Evolutionary conservation across 2,329 filamentous ascomycete genomes (phyloP).

Genomic region (Curvularia verruculosa): DNA sequence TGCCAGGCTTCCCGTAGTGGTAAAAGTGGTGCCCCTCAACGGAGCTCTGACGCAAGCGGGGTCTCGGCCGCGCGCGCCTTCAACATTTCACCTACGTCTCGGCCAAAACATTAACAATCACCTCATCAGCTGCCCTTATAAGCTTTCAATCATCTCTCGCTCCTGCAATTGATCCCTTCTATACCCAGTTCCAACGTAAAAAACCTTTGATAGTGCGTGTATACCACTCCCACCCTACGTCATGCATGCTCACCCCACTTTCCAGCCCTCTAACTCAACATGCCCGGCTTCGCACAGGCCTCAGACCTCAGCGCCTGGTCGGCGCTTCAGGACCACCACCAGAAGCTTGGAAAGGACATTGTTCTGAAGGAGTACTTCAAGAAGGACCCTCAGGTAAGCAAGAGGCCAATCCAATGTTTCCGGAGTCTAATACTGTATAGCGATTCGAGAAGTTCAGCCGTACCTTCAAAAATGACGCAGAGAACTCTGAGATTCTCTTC

Average conservation of each 20-base stretch:
- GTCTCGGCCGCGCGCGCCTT: slow-evolving; percentile 28
- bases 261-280: slow-evolving; percentile 43
- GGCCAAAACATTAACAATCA: slow-evolving; percentile 16
- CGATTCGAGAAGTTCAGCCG: slow-evolving; percentile 91
- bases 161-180: slow-evolving; percentile 24
- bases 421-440: slow-evolving; percentile 45
- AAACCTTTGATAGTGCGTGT: slow-evolving; percentile 14
- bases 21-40: slow-evolving; percentile 23
- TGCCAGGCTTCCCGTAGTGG: slow-evolving; percentile 21
- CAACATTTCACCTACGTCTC: slow-evolving; percentile 17
- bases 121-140: slow-evolving; percentile 17
- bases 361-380: slow-evolving; percentile 93
- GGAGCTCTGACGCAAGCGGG: slow-evolving; percentile 35
- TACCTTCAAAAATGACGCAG: slow-evolving; percentile 78
- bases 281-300: slow-evolving; percentile 77
- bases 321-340: slow-evolving; percentile 88
- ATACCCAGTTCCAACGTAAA: slow-evolving; percentile 12
- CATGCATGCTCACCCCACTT: slow-evolving; percentile 23
- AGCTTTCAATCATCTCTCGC: slow-evolving; percentile 18
- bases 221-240: slow-evolving; percentile 5
- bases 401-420: too few species aligned
- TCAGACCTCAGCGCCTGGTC: slow-evolving; percentile 87
- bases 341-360: slow-evolving; percentile 83
- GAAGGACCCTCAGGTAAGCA: slow-evolving; percentile 67
- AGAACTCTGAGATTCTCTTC: slow-evolving; percentile 87